Conservation (phyloP, 305 asterid species). For the Withania somnifera region DNA sequence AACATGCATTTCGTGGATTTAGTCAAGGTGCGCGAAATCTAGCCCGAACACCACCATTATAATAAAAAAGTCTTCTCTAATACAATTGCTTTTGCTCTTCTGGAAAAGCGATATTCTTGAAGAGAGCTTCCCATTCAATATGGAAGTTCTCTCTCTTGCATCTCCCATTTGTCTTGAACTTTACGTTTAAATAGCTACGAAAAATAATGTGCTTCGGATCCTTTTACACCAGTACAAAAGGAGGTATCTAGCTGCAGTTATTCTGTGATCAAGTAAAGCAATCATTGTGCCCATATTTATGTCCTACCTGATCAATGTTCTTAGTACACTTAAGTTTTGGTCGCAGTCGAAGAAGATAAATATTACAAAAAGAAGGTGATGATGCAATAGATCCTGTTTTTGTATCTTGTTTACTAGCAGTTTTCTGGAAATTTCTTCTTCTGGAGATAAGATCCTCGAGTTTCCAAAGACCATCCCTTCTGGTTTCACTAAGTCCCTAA, state of each 20-base stretch:
- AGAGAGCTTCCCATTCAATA: not conserved
- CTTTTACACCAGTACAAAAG: no score
- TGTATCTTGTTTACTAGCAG: not conserved
- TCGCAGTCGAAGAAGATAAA: not conserved
- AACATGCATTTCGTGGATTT: no score
- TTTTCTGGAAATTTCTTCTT: not conserved
- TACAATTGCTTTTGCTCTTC: not conserved
- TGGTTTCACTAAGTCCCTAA: not conserved
- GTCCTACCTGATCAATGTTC: not conserved
- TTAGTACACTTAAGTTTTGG: not conserved
- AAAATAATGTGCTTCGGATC: not conserved
- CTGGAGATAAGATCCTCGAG: not conserved
- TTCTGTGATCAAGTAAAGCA: not conserved
- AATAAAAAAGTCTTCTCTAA: no score
- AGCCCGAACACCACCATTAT: no score
- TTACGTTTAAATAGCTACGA: not conserved
- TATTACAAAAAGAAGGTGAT: not conserved
- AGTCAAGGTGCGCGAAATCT: no score
- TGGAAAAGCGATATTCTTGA: not conserved
- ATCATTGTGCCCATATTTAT: not conserved
- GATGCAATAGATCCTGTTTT: not conserved
- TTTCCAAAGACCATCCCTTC: not conserved
- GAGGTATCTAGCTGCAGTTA: not conserved
- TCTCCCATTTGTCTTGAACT: not conserved
- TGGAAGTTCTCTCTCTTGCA: not conserved